Conservation (phyloP, 2,329 filamentous ascomycete species). For the Cladosporium colombiae region DNA sequence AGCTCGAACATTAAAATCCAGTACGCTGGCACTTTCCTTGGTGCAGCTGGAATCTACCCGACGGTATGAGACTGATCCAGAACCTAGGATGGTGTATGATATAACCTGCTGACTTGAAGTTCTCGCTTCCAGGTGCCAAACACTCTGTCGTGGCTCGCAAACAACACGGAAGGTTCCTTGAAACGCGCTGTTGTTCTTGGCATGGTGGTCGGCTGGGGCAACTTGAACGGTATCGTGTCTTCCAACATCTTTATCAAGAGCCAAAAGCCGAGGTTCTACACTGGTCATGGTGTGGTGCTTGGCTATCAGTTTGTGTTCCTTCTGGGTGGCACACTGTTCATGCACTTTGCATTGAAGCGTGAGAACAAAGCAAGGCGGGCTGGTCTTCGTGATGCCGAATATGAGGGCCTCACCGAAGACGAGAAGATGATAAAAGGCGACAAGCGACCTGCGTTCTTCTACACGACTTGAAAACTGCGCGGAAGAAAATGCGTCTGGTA, state of each 20-base stretch:
- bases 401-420: slow-evolving; percentile 62
- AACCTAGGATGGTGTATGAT: not conserved
- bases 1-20: slow-evolving; percentile 65
- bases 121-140: slow-evolving; percentile 62
- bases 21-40: slow-evolving; percentile 82
- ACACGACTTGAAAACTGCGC: slow-evolving; percentile 25
- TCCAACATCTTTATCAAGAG: slow-evolving; percentile 71
- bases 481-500: not conserved
- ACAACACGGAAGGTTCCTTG: slow-evolving; percentile 87
- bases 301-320: slow-evolving; percentile 71
- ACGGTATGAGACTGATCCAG: slow-evolving; percentile 41
- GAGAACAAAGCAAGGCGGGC: slow-evolving; percentile 70
- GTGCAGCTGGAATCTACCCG: slow-evolving; percentile 85
- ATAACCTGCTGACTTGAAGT: not conserved
- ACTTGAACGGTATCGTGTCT: slow-evolving; percentile 81
- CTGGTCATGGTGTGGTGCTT: slow-evolving; percentile 75
- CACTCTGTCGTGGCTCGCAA: slow-evolving; percentile 82
- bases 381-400: slow-evolving; percentile 66
- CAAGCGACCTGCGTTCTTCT: slow-evolving; percentile 47
- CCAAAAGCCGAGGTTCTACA: slow-evolving; percentile 28
- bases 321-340: slow-evolving; percentile 67
- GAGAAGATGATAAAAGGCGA: slow-evolving; percentile 71
- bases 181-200: slow-evolving; percentile 86
- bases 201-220: slow-evolving; percentile 86
- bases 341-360: slow-evolving; percentile 60